Percentiles rank a stretch among this genome's conserved stretches.
Evolutionary conservation across 192 early-diverging fungal species (phyloP).

Genomic region (Anaeromyces robustus): DNA sequence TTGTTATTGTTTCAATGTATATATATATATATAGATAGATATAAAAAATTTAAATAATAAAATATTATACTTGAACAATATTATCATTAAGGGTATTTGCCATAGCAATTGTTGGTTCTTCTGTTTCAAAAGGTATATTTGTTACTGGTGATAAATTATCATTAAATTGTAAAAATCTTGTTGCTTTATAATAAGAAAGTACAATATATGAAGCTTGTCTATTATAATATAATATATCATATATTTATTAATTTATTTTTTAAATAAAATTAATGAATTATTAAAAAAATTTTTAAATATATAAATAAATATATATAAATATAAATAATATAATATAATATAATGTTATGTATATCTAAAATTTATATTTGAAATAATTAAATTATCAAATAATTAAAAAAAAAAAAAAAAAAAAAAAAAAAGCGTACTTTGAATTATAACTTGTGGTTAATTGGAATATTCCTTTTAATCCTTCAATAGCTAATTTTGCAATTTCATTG

Average conservation of each 20-base stretch:
- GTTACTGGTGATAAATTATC: not conserved
- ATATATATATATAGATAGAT: not conserved
- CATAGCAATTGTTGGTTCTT: conserved; percentile 22
- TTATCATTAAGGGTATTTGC: conserved; percentile 22
- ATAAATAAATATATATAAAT: too few relatives aligned
- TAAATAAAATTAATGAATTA: too few relatives aligned
- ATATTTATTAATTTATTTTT: too few relatives aligned
- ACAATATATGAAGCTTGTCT: not conserved
- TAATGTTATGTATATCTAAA: too few relatives aligned
- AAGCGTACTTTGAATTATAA: conserved; percentile 23
- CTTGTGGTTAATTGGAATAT: conserved; percentile 52
- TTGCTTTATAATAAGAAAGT: not conserved
- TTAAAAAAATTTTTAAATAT: too few relatives aligned
- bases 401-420: not conserved
- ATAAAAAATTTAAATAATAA: not conserved
- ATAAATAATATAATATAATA: too few relatives aligned
- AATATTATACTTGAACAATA: conserved; percentile 36
- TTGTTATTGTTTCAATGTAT: too few relatives aligned
- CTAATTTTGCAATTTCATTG: conserved; percentile 33
- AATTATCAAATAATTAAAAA: too few relatives aligned
- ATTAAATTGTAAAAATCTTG: not conserved
- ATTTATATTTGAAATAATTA: too few relatives aligned
- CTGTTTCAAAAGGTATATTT: conserved; percentile 8
- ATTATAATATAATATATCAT: not conserved
- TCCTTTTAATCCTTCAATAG: conserved; percentile 47